Percentiles rank a stretch among this genome's conserved stretches.
Evolutionary conservation across 2,329 filamentous ascomycete genomes (phyloP).

Genomic region (Leptographium lundbergii): DNA sequence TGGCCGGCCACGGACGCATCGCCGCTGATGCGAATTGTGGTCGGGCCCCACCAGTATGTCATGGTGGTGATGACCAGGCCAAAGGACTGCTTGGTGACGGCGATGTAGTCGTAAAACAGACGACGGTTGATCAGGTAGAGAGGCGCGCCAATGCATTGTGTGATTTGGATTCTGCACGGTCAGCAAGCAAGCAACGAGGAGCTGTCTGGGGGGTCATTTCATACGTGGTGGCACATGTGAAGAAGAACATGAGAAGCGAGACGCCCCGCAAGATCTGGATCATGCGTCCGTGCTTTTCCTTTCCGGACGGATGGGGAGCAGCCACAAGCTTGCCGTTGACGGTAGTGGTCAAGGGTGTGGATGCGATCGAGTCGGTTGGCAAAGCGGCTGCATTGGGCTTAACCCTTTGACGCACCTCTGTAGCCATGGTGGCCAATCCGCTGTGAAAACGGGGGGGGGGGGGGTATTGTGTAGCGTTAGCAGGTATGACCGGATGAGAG

Average conservation of each 20-base stretch:
- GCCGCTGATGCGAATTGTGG: conserved; percentile 68
- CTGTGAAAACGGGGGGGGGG: not conserved
- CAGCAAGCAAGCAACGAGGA: not conserved
- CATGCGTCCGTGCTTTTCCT: conserved; percentile 34
- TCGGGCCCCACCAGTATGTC: conserved; percentile 82
- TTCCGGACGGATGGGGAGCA: conserved; percentile 40
- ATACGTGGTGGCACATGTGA: conserved; percentile 34
- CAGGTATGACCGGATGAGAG: not conserved
- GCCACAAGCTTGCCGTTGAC: conserved; percentile 7
- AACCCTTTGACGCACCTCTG: conserved; percentile 23
- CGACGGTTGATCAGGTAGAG: conserved; percentile 65
- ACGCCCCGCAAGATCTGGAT: conserved; percentile 39
- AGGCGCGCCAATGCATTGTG: conserved; percentile 64
- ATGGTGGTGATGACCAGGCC: conserved; percentile 65
- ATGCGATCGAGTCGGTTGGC: conserved; percentile 8
- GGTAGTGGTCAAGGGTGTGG: conserved; percentile 13
- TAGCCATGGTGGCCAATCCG: conserved; percentile 17
- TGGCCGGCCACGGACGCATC: conserved; percentile 69
- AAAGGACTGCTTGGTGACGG: conserved; percentile 74
- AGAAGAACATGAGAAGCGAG: conserved; percentile 40
- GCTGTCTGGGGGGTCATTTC: conserved; percentile 11
- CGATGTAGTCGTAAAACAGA: conserved; percentile 77
- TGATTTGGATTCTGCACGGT: conserved; percentile 44
- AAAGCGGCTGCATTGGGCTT: conserved; percentile 10
- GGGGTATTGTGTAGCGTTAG: not conserved